A percentile compares a stretch with the other conserved stretches of the same genome.
phyloP scores from a whole-genome alignment of 164 flowering plant species.

The Litsea cubeba region DNA sequence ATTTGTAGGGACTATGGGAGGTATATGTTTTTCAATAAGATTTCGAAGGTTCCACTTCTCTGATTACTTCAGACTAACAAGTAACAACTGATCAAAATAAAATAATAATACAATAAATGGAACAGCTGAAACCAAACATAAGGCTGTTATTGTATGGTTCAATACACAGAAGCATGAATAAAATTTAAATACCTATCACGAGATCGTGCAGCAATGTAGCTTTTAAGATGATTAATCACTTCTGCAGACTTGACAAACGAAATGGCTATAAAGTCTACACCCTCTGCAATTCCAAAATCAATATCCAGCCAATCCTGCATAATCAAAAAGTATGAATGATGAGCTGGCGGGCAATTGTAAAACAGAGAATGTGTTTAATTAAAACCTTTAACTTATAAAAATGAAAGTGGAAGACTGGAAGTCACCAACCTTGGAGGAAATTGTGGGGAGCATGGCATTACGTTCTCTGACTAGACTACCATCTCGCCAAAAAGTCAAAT shows the following conservation, averaged over 20 bases:
- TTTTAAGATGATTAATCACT: slow-evolving; percentile 82
- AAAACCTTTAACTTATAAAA: neutral
- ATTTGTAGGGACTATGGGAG: no score
- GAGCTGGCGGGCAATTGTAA: neutral
- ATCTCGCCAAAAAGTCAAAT: slow-evolving; percentile 87
- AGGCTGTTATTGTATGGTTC: no score
- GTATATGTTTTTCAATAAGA: no score
- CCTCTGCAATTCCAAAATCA: slow-evolving; percentile 90
- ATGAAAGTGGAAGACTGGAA: neutral
- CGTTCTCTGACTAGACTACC: slow-evolving; percentile 89
- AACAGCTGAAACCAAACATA: no score
- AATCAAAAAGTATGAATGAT: neutral
- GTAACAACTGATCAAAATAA: no score
- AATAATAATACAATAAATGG: no score
- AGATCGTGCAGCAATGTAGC: slow-evolving; percentile 84
- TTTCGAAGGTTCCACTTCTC: no score
- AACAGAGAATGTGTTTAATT: neutral
- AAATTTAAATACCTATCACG: slow-evolving; percentile 41
- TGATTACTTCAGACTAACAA: no score
- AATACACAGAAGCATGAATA: no score
- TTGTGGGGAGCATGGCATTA: slow-evolving; percentile 97
- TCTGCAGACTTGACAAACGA: slow-evolving; percentile 97
- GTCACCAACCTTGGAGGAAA: slow-evolving; percentile 77
- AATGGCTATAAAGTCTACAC: slow-evolving; percentile 91
- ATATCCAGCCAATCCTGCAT: slow-evolving; percentile 95